These are phyloP conservation scores for Boletus pseudo-olivaceus DNA, from an alignment of 768 basidiomycete species.

Conservation along the genomic window DNA sequence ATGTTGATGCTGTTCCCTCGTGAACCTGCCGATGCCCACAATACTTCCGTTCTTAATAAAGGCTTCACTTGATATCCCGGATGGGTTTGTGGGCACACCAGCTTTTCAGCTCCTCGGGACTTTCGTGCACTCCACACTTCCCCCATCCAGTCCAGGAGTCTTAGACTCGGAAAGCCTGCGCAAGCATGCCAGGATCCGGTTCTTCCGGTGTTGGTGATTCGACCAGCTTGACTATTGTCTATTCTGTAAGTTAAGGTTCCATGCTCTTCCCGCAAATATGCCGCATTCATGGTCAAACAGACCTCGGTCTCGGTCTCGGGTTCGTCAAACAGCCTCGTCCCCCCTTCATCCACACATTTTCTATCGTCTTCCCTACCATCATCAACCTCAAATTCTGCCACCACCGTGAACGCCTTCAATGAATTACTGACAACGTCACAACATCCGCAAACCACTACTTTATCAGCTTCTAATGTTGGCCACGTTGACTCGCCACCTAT, in stretches of 20 bases:
- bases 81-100: conserved; percentile 1
- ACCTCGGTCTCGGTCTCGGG: neutral
- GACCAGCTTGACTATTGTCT: neutral
- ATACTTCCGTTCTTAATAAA: conserved; percentile 9
- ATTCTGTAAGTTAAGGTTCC: neutral
- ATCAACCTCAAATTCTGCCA: neutral
- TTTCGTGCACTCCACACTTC: neutral
- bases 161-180: neutral
- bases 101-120: neutral
- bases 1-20: conserved; percentile 8
- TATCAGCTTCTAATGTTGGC: neutral
- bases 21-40: neutral
- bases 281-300: neutral
- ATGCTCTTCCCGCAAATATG: neutral
- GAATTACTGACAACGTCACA: neutral
- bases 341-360: neutral
- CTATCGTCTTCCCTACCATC: neutral
- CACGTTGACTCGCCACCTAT: neutral
- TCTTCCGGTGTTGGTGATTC: neutral
- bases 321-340: neutral
- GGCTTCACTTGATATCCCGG: neutral
- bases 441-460: neutral
- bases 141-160: neutral
- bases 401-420: neutral
- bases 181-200: neutral